phyloP scores from a whole-genome alignment of 2,329 filamentous ascomycete genomes.

The Penicillium frequentans region DNA sequence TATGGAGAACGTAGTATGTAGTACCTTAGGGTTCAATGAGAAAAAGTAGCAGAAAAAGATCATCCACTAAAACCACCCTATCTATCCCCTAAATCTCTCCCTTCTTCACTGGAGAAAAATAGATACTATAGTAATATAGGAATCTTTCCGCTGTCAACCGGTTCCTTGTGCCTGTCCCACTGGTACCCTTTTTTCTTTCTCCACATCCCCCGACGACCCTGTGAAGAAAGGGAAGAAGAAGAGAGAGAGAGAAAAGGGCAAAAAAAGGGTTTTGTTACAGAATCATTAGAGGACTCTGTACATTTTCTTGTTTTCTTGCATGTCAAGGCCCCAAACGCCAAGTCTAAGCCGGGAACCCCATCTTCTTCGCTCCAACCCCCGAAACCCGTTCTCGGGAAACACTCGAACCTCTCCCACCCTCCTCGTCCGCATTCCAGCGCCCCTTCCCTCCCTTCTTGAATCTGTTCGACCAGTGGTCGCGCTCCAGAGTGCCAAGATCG shows the following conservation, averaged over 20 bases:
- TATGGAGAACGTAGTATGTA: neutral
- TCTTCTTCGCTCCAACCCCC: neutral
- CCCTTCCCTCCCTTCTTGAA: constrained; percentile 11
- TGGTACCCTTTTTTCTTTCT: neutral
- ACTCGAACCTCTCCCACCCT: constrained; percentile 2
- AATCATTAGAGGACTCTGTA: constrained; percentile 1
- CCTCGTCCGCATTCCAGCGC: constrained; percentile 6
- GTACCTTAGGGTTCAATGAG: neutral
- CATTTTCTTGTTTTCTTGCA: neutral
- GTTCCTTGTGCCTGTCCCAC: constrained; percentile 1
- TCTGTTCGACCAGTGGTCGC: constrained; percentile 13
- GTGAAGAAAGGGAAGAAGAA: neutral
- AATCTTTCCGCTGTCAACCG: constrained; percentile 1
- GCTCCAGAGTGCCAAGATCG: constrained; percentile 23
- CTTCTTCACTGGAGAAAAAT: neutral
- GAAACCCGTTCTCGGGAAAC: neutral
- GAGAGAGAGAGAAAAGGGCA: neutral
- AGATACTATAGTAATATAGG: neutral
- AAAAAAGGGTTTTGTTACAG: neutral
- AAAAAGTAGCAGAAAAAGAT: neutral
- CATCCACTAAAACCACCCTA: neutral
- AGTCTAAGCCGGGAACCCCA: constrained; percentile 6
- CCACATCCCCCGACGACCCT: neutral
- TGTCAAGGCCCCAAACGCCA: constrained; percentile 7
- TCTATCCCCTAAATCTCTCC: neutral